phyloP scores from a whole-genome alignment of 2,329 filamentous ascomycete species.

The Pseudohalonectria lignicola region DNA sequence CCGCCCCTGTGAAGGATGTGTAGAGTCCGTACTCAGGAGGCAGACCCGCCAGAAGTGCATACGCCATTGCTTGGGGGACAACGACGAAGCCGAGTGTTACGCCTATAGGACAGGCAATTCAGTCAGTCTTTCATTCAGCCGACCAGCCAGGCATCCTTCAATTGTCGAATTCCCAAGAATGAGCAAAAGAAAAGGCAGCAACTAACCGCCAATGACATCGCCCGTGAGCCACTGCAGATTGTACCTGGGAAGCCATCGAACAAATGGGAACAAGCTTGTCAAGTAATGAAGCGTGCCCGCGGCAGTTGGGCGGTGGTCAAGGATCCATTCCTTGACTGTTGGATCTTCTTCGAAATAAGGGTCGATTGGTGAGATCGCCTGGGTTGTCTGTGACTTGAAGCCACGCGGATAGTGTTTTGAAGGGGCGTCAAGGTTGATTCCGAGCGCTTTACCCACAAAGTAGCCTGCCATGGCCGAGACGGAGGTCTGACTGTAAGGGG shows the following conservation, averaged over 20 bases:
- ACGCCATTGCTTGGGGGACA: conserved; percentile 72
- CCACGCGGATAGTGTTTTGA: not conserved
- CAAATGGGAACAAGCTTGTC: conserved; percentile 33
- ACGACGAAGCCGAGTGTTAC: conserved; percentile 36
- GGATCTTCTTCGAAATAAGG: conserved; percentile 28
- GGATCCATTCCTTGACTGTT: conserved; percentile 28
- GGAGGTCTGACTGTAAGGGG: no score
- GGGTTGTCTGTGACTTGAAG: not conserved
- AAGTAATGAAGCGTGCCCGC: conserved; percentile 21
- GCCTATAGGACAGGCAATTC: no score
- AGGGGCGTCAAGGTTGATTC: not conserved
- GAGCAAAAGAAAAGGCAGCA: no score
- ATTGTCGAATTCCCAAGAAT: not conserved
- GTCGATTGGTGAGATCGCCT: not conserved
- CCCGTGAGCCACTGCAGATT: conserved; percentile 2
- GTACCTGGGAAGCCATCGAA: conserved; percentile 27
- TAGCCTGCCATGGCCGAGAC: no score
- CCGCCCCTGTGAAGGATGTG: conserved; percentile 70
- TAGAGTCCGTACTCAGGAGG: conserved; percentile 64
- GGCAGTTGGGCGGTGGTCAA: conserved; percentile 22
- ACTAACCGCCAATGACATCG: conserved; percentile 3
- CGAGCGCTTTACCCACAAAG: not conserved
- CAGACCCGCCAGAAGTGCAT: conserved; percentile 62
- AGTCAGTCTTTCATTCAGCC: no score
- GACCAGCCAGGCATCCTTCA: no score